A percentile compares a stretch with the other conserved stretches of the same genome.
phyloP scores from a whole-genome alignment of 23 red algal species.

The Chondrus crispus region DNA sequence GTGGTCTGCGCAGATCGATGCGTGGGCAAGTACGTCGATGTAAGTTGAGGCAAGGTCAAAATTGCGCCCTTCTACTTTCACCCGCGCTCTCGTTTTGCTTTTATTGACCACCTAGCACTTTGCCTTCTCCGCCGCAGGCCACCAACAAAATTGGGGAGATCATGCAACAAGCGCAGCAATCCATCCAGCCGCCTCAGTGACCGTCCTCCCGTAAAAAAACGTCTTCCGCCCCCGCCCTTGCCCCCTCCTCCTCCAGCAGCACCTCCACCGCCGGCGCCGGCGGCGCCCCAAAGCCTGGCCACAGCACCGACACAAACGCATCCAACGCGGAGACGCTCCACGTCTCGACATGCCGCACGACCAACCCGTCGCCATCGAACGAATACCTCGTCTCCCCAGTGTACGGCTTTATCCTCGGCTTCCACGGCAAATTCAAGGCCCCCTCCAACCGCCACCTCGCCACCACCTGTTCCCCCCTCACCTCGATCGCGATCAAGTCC shows the following conservation, averaged over 20 bases:
- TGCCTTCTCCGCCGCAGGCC: neutral
- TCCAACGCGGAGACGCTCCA: conserved; percentile 56
- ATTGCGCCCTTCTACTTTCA: no score
- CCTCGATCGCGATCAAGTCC: conserved; percentile 42
- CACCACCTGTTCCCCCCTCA: neutral
- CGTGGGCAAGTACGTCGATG: conserved; percentile 81
- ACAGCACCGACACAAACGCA: conserved; percentile 50
- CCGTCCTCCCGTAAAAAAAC: no score
- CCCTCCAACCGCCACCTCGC: conserved; percentile 69
- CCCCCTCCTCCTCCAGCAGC: neutral
- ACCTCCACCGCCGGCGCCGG: neutral
- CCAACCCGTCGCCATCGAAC: conserved; percentile 39
- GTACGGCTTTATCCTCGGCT: conserved; percentile 53
- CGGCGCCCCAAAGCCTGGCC: conserved; percentile 16
- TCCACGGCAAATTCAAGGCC: conserved; percentile 54
- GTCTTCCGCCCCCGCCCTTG: no score
- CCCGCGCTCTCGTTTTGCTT: no score
- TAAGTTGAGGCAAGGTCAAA: no score
- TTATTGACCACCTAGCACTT: no score
- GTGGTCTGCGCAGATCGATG: conserved; percentile 81
- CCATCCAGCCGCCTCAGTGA: no score
- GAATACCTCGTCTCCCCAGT: conserved; percentile 36
- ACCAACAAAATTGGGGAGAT: conserved; percentile 67
- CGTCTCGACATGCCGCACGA: conserved; percentile 43
- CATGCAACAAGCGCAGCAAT: conserved; percentile 54